Conservation (phyloP, 371 early-diverging fungal species). For the Funneliformis caledonium region DNA sequence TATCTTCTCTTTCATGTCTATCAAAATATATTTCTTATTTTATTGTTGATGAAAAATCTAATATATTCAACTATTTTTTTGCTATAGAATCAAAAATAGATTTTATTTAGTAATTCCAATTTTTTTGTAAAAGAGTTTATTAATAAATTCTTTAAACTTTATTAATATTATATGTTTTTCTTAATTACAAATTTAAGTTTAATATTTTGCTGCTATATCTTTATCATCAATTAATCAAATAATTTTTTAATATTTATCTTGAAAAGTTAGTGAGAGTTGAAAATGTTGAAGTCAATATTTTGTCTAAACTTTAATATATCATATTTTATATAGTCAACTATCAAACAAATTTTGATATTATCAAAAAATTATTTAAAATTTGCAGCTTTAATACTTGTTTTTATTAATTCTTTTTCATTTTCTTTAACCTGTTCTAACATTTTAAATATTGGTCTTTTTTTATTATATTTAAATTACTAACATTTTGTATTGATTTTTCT, state of each 20-base stretch:
- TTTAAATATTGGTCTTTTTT: neutral
- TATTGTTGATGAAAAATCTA: too few relatives aligned
- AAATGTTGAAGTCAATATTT: neutral
- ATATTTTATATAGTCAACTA: neutral
- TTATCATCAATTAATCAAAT: slow-evolving; percentile 16
- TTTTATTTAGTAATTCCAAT: neutral
- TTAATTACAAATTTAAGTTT: neutral
- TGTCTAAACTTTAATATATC: neutral
- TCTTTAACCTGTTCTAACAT: neutral
- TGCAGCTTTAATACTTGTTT: slow-evolving; percentile 8
- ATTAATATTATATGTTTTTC: neutral
- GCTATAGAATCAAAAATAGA: too few relatives aligned
- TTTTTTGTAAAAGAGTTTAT: neutral
- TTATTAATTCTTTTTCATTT: neutral
- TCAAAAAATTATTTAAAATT: too few relatives aligned
- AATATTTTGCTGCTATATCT: neutral
- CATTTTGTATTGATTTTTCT: neutral
- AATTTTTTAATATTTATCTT: slow-evolving; percentile 10
- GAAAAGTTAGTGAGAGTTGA: neutral
- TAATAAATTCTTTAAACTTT: slow-evolving; percentile 2
- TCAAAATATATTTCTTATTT: slow-evolving; percentile 31
- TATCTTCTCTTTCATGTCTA: slow-evolving; percentile 41
- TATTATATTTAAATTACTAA: slow-evolving; percentile 1
- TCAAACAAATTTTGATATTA: neutral
- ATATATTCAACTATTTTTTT: too few relatives aligned